Conservation (phyloP, 1,284 basidiomycete genomes). For the Trametes hirsuta region DNA sequence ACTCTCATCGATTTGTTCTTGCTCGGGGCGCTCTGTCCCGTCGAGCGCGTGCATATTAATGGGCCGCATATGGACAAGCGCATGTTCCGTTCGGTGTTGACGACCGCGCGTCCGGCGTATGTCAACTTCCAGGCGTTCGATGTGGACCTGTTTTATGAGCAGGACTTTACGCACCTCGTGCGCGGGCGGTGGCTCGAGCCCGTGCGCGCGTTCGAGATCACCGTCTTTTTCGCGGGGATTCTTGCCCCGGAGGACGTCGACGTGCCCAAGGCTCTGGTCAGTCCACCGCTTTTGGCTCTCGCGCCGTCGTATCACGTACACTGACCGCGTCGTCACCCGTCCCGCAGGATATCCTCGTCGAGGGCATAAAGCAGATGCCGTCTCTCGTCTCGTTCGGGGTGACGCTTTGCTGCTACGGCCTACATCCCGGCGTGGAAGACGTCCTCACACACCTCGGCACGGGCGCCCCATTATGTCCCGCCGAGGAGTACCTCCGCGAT, state of each 20-base stretch:
- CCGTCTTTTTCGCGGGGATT: background rate
- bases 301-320: background rate
- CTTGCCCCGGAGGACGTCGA: background rate
- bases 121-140: background rate
- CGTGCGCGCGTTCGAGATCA: constrained; percentile 1
- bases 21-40: background rate
- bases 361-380: background rate
- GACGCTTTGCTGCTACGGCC: background rate
- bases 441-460: background rate
- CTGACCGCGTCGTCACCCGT: no score
- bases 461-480: background rate
- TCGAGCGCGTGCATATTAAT: background rate
- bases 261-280: background rate
- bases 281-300: background rate
- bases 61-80: constrained; percentile 1
- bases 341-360: background rate
- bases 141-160: background rate
- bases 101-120: background rate
- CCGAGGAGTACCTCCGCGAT: background rate
- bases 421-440: background rate
- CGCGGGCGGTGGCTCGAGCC: background rate
- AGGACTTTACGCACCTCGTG: background rate
- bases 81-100: constrained; percentile 8
- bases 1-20: background rate
- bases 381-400: constrained; percentile 3